These are phyloP conservation scores for Chlorella variabilis DNA, from an alignment of 163 green algal species.

Conservation along the genomic window DNA sequence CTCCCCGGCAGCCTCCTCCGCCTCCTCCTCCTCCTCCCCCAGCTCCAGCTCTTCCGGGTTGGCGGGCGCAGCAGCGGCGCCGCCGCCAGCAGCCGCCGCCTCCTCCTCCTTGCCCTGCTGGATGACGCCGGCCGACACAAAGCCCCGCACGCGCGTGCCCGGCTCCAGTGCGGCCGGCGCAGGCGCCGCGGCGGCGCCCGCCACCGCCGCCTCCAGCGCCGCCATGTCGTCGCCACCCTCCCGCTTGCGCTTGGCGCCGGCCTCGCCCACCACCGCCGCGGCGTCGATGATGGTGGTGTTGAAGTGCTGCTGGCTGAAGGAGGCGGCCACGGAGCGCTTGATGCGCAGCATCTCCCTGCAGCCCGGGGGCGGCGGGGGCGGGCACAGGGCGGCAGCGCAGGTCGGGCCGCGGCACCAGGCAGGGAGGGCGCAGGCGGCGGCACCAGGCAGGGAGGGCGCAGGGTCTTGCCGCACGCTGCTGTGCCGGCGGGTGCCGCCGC, in stretches of 20 bases:
- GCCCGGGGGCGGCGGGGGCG: no score
- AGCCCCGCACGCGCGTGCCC: slow-evolving; percentile 69
- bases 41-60: slow-evolving; percentile 97
- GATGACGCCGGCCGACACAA: slow-evolving; percentile 85
- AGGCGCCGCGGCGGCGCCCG: slow-evolving; percentile 33
- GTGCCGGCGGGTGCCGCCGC: no score
- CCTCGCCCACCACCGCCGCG: slow-evolving; percentile 38
- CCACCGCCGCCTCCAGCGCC: slow-evolving; percentile 72
- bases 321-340: slow-evolving; percentile 87
- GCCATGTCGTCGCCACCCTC: slow-evolving; percentile 68
- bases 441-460: no score
- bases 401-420: no score
- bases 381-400: no score
- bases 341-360: slow-evolving; percentile 98
- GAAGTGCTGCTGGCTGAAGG: slow-evolving; percentile 84
- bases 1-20: slow-evolving; percentile 25
- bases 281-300: slow-evolving; percentile 77
- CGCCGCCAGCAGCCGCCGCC: not conserved
- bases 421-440: no score
- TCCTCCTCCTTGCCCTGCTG: slow-evolving; percentile 55
- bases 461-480: no score
- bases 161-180: slow-evolving; percentile 20
- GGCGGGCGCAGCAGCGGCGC: slow-evolving; percentile 18
- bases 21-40: slow-evolving; percentile 75
- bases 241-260: slow-evolving; percentile 47